Evolutionary conservation across 2,329 filamentous ascomycete species (phyloP), one percentile per base, ranked within the genome.

Genomic region (Lasiodiplodia hormozganensis): DNA sequence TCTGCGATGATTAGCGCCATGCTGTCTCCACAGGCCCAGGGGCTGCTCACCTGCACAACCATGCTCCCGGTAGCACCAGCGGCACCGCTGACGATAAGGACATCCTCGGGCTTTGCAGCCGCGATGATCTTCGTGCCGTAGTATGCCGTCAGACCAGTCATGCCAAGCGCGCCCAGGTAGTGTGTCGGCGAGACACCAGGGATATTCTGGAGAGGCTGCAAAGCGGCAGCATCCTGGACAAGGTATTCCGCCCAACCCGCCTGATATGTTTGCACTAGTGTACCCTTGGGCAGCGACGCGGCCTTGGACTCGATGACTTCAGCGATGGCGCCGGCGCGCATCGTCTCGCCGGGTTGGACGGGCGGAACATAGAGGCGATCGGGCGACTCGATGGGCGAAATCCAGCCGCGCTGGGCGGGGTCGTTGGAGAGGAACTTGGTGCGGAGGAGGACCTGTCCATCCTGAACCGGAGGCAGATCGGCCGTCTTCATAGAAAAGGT

Each of bases 41-140:
- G 5, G 18, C 8, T 21, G n/a, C 36, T 54, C 18, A 94, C 92
- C 80, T 95, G 92, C 0, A 90, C 91, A 0, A 88, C 92, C 1
- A 94, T 87, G 74, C 87, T 90, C 1, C 92, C 92, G 0, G 92
- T 94, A 0, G 92, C 92, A 2, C 92, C 92, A 0, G 92, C 92
- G 1, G 92, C 92, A 7, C 91, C 92, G 10, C 88, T 91, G 0
- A 95, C 90, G 8, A 94, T 90, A 1, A 95, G 91, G 4, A 90
- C 89, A 71, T 94, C 90, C 4, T 91, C 91, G 0, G 85, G 78
- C 77, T 90, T 88, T 51, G 90, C 87, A 67, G 90, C 82, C 2
- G 88, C 92, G 56, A 94, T 86, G 67, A 91, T 86, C 36, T 87
- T 78, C 76, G 94, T 87, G 23, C 92, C 92, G 71, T 92, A 91